Base-by-base conservation (phyloP, 1,284 basidiomycete species). In the Pseudozyma sp. region DNA sequence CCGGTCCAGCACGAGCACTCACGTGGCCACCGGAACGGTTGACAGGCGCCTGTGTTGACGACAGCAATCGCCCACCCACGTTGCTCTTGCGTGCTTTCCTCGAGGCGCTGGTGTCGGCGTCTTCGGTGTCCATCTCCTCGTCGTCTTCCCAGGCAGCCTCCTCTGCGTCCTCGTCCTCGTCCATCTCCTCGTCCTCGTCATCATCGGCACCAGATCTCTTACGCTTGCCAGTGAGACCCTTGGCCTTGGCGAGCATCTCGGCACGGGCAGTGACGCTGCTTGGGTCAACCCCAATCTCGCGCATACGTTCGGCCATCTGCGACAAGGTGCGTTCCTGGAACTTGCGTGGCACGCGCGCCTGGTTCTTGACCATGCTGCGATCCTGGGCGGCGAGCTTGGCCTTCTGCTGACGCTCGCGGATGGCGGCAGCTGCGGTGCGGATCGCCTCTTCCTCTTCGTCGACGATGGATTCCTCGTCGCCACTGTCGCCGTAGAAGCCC, bases 401-500 rank as follows among this genome's bases (percentile, higher is more conserved):
- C 63, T 85, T 77, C 3, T 86, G 86, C 83, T 89, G 87, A 63
- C 92, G 89, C 40, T 89, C 87, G 40, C 87, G 85, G 78, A 91
- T 88, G 47, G 90, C 89, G 55, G 89, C 88, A 17, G 88, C 89
- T 3, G 90, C 91, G 82, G 93, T 92, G 24, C 91, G 90, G 78
- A 88, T 87, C 66, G 88, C 87, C 84, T 97, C 94, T 84, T 96
- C 94, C 64, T 97, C 95, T 13, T 94, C 95, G 85, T 94, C 92
- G 80, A 92, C 76, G 80, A 93, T 92, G 83, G 93, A 87, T 66
- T 87, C 92, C 58, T 94, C 92, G 60, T 92, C 92, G 33, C 82
- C 83, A 58, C 93, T 93, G 66, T 88, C 90, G 48, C 93, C 93
- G 86, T 99, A 99, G 88, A 94, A 98, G 6, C 96, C 97, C 83